A percentile compares a stretch with the other conserved stretches of the same genome.
Conservation (phyloP, 2,329 filamentous ascomycete species). For the Colletotrichum tamarilloi region DNA sequence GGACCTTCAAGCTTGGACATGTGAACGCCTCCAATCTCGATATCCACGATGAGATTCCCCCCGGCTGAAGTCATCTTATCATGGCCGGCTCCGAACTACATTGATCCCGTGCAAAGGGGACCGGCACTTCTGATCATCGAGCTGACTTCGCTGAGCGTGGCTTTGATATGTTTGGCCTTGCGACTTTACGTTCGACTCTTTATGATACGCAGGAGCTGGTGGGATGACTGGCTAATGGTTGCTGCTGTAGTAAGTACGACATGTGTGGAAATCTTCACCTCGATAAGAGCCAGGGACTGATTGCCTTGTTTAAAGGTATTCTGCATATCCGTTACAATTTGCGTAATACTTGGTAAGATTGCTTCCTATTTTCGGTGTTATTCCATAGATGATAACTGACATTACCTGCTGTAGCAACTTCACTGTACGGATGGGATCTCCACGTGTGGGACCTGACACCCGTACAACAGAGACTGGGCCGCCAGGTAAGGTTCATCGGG, state of each 20-base stretch:
- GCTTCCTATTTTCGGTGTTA: neutral
- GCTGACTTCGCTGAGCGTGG: conserved; percentile 46
- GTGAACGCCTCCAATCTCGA: neutral
- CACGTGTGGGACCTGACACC: conserved; percentile 50
- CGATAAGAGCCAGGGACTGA: neutral
- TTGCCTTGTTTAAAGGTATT: conserved; percentile 40
- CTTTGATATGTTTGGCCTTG: conserved; percentile 46
- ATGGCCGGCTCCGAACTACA: conserved; percentile 53
- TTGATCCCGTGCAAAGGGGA: conserved; percentile 50
- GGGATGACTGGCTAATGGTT: conserved; percentile 57
- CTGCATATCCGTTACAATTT: conserved; percentile 46
- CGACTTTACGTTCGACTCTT: conserved; percentile 51
- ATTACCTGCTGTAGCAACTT: conserved; percentile 37
- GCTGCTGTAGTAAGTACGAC: conserved; percentile 44
- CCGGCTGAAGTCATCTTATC: conserved; percentile 47
- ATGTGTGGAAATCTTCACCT: neutral
- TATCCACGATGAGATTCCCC: conserved; percentile 46
- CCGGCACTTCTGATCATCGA: conserved; percentile 51
- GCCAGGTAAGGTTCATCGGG: neutral
- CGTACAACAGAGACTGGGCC: conserved; percentile 42
- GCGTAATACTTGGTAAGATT: conserved; percentile 43
- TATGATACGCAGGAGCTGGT: conserved; percentile 46
- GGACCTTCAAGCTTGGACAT: neutral
- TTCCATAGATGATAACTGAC: neutral
- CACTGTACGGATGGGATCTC: conserved; percentile 50